phyloP scores from a whole-genome alignment of 345 rosid species.

The Populus deltoides region DNA sequence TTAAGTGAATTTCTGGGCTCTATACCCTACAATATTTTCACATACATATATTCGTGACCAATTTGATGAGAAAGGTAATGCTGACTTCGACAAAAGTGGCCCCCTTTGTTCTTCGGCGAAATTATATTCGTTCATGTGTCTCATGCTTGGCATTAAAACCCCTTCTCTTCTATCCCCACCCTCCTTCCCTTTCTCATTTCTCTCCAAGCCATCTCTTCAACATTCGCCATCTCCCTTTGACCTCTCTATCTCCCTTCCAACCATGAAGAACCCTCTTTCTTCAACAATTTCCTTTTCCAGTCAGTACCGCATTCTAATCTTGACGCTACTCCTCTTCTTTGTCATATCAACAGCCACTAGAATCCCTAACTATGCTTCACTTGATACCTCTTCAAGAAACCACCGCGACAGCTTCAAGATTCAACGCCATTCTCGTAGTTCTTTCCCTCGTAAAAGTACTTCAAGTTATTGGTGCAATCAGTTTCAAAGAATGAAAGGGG shows the following conservation, averaged over 20 bases:
- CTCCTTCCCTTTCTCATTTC: background rate
- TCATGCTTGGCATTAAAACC: slow-evolving; percentile 39
- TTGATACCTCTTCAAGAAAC: slow-evolving; percentile 11
- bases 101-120: background rate
- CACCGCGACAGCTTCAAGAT: slow-evolving; percentile 6
- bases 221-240: background rate
- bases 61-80: slow-evolving; percentile 16
- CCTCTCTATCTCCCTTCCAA: background rate
- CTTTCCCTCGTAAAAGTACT: slow-evolving; percentile 20
- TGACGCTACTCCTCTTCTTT: background rate
- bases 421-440: slow-evolving; percentile 28
- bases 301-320: background rate
- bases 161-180: background rate
- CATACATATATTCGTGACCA: slow-evolving; percentile 34
- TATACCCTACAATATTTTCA: background rate
- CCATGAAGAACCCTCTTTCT: slow-evolving; percentile 9
- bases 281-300: slow-evolving; percentile 1
- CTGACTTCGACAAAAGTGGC: slow-evolving; percentile 2
- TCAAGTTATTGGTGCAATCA: slow-evolving; percentile 41
- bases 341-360: background rate
- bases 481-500: slow-evolving; percentile 31
- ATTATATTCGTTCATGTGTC: slow-evolving; percentile 39
- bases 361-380: background rate
- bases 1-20: background rate
- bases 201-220: background rate